Evolutionary conservation across 2,329 filamentous ascomycete genomes (phyloP), one percentile per base, ranked within the genome.

Genomic region (Dactylellina sp.): DNA sequence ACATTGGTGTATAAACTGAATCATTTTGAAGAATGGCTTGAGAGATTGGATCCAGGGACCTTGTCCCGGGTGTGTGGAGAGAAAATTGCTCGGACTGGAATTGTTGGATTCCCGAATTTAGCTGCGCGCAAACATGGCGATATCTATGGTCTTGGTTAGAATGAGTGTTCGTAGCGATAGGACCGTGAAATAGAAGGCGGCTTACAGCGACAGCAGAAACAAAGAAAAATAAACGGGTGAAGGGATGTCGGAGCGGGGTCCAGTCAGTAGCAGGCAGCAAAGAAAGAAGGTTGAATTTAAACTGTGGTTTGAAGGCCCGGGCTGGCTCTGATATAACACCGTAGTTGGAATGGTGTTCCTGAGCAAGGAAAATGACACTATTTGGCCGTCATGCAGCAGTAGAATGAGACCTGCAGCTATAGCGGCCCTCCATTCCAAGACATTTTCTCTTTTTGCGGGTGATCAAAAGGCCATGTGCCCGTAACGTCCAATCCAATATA

Each of bases 371-470:
- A 63, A 71, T 71, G 65, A 71, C 65, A 55, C 37, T 40, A 55
- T 68, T 56, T 47, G 50, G 50, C 49, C 59, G 70, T 74, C 61
- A 66, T 74, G 70, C 70, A 66, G 61, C 70, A 47, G 24, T 35
- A 28, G 53, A 72, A 59, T 52, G 59, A 59, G 62, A 66, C 63
- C 42, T 66, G 63, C 63, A 63, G 47, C 47, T 44, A 35, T 14
- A 24, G 20, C 46, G 22, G 37, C 52, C 22, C 24, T 39, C n/a
- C n/a, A n/a, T n/a, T 18, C 11, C 25, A 14, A 40, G 35, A 55
- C 39, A 44, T 28, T 44, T 32, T 22, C 7, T 16, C 20, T 5
- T 14, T 25, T 50, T 20, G 20, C 11, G 9, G 22, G 14, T 56
- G 61, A 39, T 64, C 24, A 14, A 28, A 6, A 18, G 60, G 14